Base-by-base conservation (phyloP, 2,329 filamentous ascomycete genomes). In the Coniochaeta pulveracea region DNA sequence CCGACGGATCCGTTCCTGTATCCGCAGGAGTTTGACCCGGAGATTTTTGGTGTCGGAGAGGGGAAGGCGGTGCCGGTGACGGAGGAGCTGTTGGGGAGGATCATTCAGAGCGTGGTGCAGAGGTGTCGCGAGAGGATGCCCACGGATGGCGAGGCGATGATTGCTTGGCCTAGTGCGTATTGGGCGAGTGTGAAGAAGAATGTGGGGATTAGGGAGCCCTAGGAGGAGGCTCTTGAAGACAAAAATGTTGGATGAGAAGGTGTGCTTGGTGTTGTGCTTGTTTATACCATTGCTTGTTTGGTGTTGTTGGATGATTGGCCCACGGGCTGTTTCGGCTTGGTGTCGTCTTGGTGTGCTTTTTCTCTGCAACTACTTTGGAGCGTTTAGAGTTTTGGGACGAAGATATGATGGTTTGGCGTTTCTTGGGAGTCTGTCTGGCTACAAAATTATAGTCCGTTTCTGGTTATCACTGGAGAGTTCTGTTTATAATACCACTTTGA, bases 1-100 rank as follows among this genome's bases (percentile, higher is more conserved):
- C 59, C 66, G 10, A 60, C 61, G 3, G 77, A 82, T 43, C 64
- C 72, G 4, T 81, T 81, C 48, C 49, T 82, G 23, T 75, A 78
- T 44, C 78, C 78, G 0, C 59, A 62, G 21, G 73, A 77, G 47
- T 57, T 69, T 6, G 57, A 61, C 27, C 40, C 46, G 6, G 37
- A 41, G 5, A 40, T 48, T 6, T 40, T 42, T 21, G 36, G 42
- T 10, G 21, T 42, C 36, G 34, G 44, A 31, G 43, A 48, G 15
- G 67, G 69, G 10, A 63, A 63, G 39, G 61, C 69, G 9, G 52
- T 79, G 11, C 72, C 75, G 4, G 66, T 80, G 34, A 71, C 72
- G 12, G 72, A 79, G 48, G 74, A 78, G 44, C 54, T 79, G 33
- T 61, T 80, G 19, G 65, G 65, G 19, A 58, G 72, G 28, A 75